These are phyloP conservation scores for Thelephora terrestris DNA, from an alignment of 1,284 basidiomycete genomes.

Conservation along the genomic window DNA sequence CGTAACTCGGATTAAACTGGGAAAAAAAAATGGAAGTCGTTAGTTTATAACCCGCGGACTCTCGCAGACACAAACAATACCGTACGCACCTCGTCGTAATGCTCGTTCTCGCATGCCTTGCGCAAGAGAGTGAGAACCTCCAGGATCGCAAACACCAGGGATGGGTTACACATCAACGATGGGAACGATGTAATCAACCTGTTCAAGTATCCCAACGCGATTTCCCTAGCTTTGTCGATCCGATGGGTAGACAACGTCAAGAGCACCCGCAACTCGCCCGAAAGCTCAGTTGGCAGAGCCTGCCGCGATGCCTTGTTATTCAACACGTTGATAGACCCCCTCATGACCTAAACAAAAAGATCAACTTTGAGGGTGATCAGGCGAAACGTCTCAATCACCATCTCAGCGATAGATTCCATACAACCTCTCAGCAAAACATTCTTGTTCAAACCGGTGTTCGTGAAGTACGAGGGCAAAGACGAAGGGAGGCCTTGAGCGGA, in stretches of 20 bases:
- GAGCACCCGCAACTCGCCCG: constrained; percentile 67
- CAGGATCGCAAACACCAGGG: constrained; percentile 81
- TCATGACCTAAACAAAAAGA: constrained; percentile 48
- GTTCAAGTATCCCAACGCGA: constrained; percentile 79
- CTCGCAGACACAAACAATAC: neutral
- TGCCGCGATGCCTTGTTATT: constrained; percentile 73
- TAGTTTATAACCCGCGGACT: neutral
- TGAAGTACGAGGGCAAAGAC: constrained; percentile 81
- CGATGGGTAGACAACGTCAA: constrained; percentile 81
- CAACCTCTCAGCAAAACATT: constrained; percentile 57
- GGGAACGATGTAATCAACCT: constrained; percentile 89
- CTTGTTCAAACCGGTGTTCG: constrained; percentile 78
- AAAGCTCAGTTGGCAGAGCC: constrained; percentile 63
- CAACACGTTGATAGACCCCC: constrained; percentile 60
- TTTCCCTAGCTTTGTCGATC: constrained; percentile 69
- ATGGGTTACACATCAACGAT: constrained; percentile 85
- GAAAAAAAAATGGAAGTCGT: neutral
- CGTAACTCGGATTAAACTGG: constrained; percentile 83
- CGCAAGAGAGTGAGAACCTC: constrained; percentile 89
- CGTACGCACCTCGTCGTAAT: constrained; percentile 71
- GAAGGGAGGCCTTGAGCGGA: constrained; percentile 75
- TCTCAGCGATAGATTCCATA: constrained; percentile 83
- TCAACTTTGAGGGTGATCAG: constrained; percentile 3
- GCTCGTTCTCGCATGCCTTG: constrained; percentile 86
- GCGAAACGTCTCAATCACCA: constrained; percentile 34